Evolutionary conservation across 2,329 filamentous ascomycete genomes (phyloP), one percentile per base, ranked within the genome.

Genomic region (Pestalotiopsis sp.): DNA sequence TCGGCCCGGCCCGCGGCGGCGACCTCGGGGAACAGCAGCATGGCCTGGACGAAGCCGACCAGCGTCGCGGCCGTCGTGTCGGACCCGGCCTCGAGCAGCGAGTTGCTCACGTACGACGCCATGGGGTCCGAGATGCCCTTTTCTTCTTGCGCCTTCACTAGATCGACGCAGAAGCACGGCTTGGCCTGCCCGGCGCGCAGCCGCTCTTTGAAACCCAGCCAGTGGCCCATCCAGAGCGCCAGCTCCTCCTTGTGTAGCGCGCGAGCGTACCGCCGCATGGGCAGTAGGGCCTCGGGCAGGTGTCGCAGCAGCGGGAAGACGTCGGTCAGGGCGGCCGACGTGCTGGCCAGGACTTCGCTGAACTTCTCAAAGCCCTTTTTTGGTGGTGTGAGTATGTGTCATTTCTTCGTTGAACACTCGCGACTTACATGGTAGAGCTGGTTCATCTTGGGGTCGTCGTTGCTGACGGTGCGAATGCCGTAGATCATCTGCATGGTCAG

Each of bases 401-500:
- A 13, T 26, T 17, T 64, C 26, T 20, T n/a, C 11, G 10, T 35
- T 35, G 9, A 1, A 9, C 30, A 35, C 30, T 9, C 30, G 6
- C 30, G n/a, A 66, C 72, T 14, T 65, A 77, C 77, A 35, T 80
- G 74, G 52, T 82, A 83, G 1, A 85, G 74, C 63, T 82, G 78
- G 69, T 78, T 76, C 62, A 85, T 74, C 24, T 79, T 78, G 6
- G 77, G 73, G 60, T 85, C 79, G 7, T 83, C 77, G 30, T 44
- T 66, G n/a, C 52, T 64, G 38, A 60, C 26, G 5, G 78, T 78
- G 2, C 83, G 79, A 70, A 79, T 84, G 6, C 83, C 84, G 66
- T 83, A 86, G 0, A 84, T 76, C 78, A 86, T 85, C 3, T 81
- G 80, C 0, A 84, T 85, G 0, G 82, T 83, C 9, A 86, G 70